Base-by-base conservation (phyloP, 2,329 filamentous ascomycete species). In the Sporothrix schenckii region DNA sequence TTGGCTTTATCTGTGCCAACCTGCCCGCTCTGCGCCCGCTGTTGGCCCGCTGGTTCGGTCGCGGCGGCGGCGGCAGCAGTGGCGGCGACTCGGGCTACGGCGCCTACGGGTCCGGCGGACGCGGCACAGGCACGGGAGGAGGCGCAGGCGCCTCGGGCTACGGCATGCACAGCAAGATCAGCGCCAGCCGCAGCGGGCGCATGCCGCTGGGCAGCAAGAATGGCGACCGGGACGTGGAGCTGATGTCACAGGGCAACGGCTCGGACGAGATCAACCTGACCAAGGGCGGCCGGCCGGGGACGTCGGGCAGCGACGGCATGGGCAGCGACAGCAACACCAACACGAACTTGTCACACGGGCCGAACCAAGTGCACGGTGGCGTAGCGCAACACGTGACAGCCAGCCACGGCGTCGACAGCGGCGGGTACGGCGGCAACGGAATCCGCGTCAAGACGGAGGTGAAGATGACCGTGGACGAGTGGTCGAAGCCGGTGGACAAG, bases 1-100 rank as follows among this genome's bases (percentile, higher is more conserved):
- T 71, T 19, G 72, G 72, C 2, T 73, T 72, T 19, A 72, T 72
- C 27, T 73, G 72, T 10, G 72, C 72, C 50, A 73, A 73, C 53
- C 68, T 73, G 24, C 72, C 72, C 3, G 61, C 71, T 5, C 66
- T 72, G 27, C 69, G 71, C 9, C 71, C 72, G 11, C 41, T 73
- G 11, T 30, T 73, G 21, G 53, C 44, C 30, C 52, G 68, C 58
- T 73, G 69, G 56, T 53, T 73, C 21, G 65, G 68, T 14, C 54
- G 54, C 27, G 50, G 66, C 24, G 66, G 44, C 27, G 54, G 50
- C 34, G 54, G 50, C 34, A 60, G 68, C 50, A 72, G 60, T 13
- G 41, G 34, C 9, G 60, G 66, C n/a, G 34, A 44, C 16, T 66
- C 70, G 6, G 49, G 39, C 30, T 69, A 71, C n/a, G 70, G 58